phyloP scores from a whole-genome alignment of 306 rosid species.

The Pyrus communis region DNA sequence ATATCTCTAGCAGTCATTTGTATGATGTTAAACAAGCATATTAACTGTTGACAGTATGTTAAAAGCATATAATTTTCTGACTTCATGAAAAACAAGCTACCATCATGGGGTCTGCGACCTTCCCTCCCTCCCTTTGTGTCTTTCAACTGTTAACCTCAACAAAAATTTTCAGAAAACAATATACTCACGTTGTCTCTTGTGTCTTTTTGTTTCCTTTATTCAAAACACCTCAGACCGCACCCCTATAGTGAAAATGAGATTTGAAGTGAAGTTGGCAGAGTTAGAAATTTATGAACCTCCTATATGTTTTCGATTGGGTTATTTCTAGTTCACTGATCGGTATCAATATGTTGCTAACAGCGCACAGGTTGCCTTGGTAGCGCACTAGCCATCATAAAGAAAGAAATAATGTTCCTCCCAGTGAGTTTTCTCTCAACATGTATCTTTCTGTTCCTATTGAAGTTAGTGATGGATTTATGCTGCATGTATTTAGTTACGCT shows the following conservation, averaged over 20 bases:
- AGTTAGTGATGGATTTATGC: not conserved
- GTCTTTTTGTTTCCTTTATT: not conserved
- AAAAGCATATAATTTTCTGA: not conserved
- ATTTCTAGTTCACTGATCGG: not conserved
- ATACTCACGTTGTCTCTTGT: not conserved
- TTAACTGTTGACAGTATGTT: not conserved
- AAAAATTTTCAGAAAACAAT: not conserved
- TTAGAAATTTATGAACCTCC: not conserved
- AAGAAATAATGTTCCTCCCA: conserved; percentile 59
- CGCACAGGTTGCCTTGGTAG: conserved; percentile 84
- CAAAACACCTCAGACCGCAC: not conserved
- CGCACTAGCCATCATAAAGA: conserved; percentile 76
- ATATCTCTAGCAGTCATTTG: not conserved
- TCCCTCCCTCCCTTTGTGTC: not conserved
- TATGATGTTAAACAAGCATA: not conserved
- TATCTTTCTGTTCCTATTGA: not conserved
- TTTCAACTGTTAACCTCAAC: not conserved
- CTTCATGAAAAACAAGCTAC: not conserved
- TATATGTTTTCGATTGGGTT: not conserved
- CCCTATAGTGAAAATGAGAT: not conserved
- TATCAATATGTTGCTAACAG: conserved; percentile 32
- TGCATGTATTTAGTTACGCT: not conserved
- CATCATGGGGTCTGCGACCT: not conserved
- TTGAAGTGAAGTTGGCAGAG: not conserved
- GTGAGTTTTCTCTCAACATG: conserved; percentile 35